A percentile compares a stretch with the other conserved stretches of the same genome.
phyloP scores from a whole-genome alignment of 768 basidiomycete genomes.

The Hygrophorus russula region DNA sequence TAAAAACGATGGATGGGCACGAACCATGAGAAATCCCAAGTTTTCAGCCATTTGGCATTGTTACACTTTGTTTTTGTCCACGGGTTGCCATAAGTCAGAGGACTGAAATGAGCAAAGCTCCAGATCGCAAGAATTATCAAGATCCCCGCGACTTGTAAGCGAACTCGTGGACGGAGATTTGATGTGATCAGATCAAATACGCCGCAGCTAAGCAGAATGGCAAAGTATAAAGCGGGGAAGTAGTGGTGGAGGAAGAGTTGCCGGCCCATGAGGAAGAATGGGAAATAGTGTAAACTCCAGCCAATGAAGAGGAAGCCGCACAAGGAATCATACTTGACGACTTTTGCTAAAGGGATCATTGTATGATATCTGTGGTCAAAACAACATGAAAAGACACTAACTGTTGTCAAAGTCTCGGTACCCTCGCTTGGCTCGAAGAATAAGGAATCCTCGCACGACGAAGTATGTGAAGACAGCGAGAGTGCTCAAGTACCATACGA shows the following conservation, averaged over 20 bases:
- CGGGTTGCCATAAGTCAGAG: slow-evolving; percentile 69
- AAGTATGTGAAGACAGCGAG: slow-evolving; percentile 59
- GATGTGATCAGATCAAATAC: slow-evolving; percentile 85
- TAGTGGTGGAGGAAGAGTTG: slow-evolving; percentile 99
- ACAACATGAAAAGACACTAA: slow-evolving; percentile 26
- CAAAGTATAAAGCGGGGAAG: slow-evolving; percentile 92
- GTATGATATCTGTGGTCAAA: slow-evolving; percentile 1
- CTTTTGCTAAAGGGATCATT: slow-evolving; percentile 44
- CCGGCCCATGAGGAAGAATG: slow-evolving; percentile 95
- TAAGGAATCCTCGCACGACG: slow-evolving; percentile 60
- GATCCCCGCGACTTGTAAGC: slow-evolving; percentile 73
- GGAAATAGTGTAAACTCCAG: slow-evolving; percentile 89
- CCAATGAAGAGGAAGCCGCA: slow-evolving; percentile 89
- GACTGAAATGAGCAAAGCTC: slow-evolving; percentile 71
- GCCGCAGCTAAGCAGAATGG: slow-evolving; percentile 64
- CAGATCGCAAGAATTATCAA: slow-evolving; percentile 64
- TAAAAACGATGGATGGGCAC: background rate
- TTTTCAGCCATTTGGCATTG: slow-evolving; percentile 75
- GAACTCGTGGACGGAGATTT: slow-evolving; percentile 57
- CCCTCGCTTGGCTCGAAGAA: slow-evolving; percentile 85
- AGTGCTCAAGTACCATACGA: slow-evolving; percentile 86
- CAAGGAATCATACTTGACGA: slow-evolving; percentile 84
- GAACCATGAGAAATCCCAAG: slow-evolving; percentile 93
- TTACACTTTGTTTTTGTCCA: slow-evolving; percentile 83
- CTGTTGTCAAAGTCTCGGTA: slow-evolving; percentile 88